Conservation (phyloP, 2,329 filamentous ascomycete species). For the Colletotrichum orbiculare region DNA sequence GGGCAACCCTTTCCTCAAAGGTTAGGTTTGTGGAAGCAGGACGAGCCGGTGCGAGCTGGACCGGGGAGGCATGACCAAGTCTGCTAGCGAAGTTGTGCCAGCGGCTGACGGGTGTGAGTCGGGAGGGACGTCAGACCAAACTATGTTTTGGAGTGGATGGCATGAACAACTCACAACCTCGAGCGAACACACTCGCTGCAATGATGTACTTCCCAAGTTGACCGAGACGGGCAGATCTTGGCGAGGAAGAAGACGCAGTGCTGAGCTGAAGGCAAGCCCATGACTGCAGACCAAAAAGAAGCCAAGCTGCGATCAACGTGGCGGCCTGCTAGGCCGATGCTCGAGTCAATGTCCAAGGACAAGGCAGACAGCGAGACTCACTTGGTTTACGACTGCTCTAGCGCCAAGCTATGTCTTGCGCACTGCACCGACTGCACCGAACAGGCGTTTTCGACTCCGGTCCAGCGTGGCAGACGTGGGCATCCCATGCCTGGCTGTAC, state of each 20-base stretch:
- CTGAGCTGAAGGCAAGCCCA: slow-evolving; percentile 1
- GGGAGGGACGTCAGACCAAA: slow-evolving; percentile 22
- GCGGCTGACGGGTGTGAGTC: slow-evolving; percentile 27
- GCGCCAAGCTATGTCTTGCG: slow-evolving; percentile 9
- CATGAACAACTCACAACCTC: slow-evolving; percentile 12
- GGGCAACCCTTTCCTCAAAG: slow-evolving; percentile 8
- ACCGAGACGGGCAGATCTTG: background rate
- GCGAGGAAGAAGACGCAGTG: background rate
- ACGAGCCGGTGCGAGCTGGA: slow-evolving; percentile 18
- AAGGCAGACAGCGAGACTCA: background rate
- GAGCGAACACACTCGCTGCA: slow-evolving; percentile 1
- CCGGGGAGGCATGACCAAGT: slow-evolving; percentile 24
- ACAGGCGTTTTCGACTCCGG: background rate
- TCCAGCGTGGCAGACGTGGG: slow-evolving; percentile 3
- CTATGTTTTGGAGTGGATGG: slow-evolving; percentile 10
- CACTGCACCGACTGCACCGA: background rate
- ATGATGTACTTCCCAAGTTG: background rate
- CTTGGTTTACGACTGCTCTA: slow-evolving; percentile 14
- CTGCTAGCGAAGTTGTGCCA: slow-evolving; percentile 14
- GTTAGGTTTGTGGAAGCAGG: slow-evolving; percentile 27
- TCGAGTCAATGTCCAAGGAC: slow-evolving; percentile 17
- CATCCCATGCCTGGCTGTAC: slow-evolving; percentile 16
- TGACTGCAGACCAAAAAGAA: background rate
- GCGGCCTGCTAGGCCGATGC: slow-evolving; percentile 1
- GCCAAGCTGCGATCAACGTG: slow-evolving; percentile 7